Evolutionary conservation across 352 stramenopile species (phyloP).

Genomic region (Phytophthora palmivora): DNA sequence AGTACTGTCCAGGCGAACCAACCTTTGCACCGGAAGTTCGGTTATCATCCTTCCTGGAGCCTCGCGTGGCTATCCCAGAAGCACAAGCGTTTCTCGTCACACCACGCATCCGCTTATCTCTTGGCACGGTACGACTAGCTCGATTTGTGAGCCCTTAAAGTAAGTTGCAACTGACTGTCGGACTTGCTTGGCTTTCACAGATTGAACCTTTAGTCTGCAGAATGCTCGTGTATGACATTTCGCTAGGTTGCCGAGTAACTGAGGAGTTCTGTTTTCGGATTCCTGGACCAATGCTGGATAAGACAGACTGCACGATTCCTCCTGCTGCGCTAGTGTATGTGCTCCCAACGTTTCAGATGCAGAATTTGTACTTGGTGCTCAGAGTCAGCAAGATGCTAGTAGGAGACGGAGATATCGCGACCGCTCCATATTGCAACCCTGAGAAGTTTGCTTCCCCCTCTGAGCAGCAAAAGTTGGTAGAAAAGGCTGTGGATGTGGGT

Average conservation of each 20-base stretch:
- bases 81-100: conserved; percentile 55
- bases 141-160: neutral
- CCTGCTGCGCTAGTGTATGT: conserved; percentile 61
- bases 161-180: neutral
- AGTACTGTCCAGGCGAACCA: conserved; percentile 40
- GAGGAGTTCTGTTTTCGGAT: conserved; percentile 77
- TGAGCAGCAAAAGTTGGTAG: conserved; percentile 68
- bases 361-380: conserved; percentile 68
- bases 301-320: conserved; percentile 10
- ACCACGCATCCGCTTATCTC: conserved; percentile 49
- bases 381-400: conserved; percentile 72
- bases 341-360: conserved; percentile 51
- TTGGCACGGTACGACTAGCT: conserved; percentile 52
- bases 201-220: conserved; percentile 70
- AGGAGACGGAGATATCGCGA: conserved; percentile 61
- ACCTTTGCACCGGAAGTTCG: conserved; percentile 60
- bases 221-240: conserved; percentile 70
- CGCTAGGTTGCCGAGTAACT: conserved; percentile 53
- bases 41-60: conserved; percentile 48
- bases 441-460: conserved; percentile 55
- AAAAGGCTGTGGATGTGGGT: conserved; percentile 53
- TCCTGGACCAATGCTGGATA: conserved; percentile 29
- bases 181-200: conserved; percentile 31
- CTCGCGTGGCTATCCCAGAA: conserved; percentile 58
- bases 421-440: conserved; percentile 63